Evolutionary conservation across 805 yeast genomes (phyloP).

Genomic region (Cephaloascus albidus): DNA sequence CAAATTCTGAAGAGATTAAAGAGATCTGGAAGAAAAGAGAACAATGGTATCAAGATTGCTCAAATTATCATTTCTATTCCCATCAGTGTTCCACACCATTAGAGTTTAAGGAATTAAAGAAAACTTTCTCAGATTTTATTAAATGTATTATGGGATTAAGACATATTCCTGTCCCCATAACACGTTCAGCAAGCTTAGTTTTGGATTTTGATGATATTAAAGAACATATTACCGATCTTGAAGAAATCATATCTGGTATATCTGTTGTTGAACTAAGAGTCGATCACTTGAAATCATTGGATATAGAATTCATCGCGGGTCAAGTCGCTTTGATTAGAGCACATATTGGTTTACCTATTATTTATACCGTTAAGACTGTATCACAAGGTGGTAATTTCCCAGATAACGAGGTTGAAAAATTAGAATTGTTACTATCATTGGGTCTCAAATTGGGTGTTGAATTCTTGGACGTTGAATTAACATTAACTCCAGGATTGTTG

Average conservation of each 20-base stretch:
- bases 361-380: slow-evolving; percentile 70
- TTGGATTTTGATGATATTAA: slow-evolving; percentile 58
- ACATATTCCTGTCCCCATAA: slow-evolving; percentile 25
- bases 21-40: slow-evolving; percentile 83
- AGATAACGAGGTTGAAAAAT: slow-evolving; percentile 3
- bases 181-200: slow-evolving; percentile 62
- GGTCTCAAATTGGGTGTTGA: slow-evolving; percentile 33
- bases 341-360: slow-evolving; percentile 62
- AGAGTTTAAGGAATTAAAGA: slow-evolving; percentile 49
- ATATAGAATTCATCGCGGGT: slow-evolving; percentile 51
- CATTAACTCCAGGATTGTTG: slow-evolving; percentile 17
- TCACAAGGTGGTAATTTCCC: slow-evolving; percentile 81
- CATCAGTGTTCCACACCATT: slow-evolving; percentile 51
- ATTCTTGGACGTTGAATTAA: slow-evolving; percentile 27
- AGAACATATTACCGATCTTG: slow-evolving; percentile 33
- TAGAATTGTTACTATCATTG: slow-evolving; percentile 16
- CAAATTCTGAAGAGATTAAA: slow-evolving; percentile 69
- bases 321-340: slow-evolving; percentile 67
- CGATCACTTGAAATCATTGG: slow-evolving; percentile 49
- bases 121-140: slow-evolving; percentile 50
- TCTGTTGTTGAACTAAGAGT: slow-evolving; percentile 80
- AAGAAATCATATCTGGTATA: slow-evolving; percentile 54
- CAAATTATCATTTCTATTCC: slow-evolving; percentile 70
- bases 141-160: slow-evolving; percentile 50
- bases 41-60: slow-evolving; percentile 67